Evolutionary conservation across 768 basidiomycete genomes (phyloP).

Genomic region (Termitomyces heimii): DNA sequence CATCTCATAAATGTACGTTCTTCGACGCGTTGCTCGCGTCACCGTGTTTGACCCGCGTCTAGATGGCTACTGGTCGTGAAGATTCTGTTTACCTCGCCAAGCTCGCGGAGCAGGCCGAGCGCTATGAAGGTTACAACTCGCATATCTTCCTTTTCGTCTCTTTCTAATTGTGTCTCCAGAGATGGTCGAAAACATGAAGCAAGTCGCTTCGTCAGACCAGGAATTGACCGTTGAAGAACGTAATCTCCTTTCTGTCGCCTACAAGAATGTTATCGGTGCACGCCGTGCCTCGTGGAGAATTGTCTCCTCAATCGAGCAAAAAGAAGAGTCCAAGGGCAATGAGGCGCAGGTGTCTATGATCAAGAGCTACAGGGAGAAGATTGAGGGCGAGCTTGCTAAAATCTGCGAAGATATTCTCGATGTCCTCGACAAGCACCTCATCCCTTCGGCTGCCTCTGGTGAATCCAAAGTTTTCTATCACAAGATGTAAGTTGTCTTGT

Average conservation of each 20-base stretch:
- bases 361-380: constrained; percentile 97
- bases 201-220: constrained; percentile 94
- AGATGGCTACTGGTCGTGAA: constrained; percentile 89
- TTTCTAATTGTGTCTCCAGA: constrained; percentile 37
- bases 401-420: constrained; percentile 99
- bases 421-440: constrained; percentile 96
- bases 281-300: constrained; percentile 98
- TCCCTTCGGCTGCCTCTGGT: constrained; percentile 92
- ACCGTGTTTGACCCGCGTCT: constrained; percentile 22
- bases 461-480: constrained; percentile 99
- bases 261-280: constrained; percentile 99
- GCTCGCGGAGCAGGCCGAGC: constrained; percentile 99
- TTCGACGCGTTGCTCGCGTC: constrained; percentile 26
- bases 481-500: constrained; percentile 71
- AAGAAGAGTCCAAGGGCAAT: constrained; percentile 98
- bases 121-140: constrained; percentile 75
- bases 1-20: constrained; percentile 37
- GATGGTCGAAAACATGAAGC: constrained; percentile 99
- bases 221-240: constrained; percentile 98
- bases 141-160: constrained; percentile 6
- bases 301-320: constrained; percentile 97
- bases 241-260: constrained; percentile 95
- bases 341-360: constrained; percentile 96
- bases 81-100: constrained; percentile 99
- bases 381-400: constrained; percentile 93